A percentile compares a stretch with the other conserved stretches of the same genome.
Evolutionary conservation across 2,329 filamentous ascomycete species (phyloP).

Genomic region (Atkinsonella hypoxylon): DNA sequence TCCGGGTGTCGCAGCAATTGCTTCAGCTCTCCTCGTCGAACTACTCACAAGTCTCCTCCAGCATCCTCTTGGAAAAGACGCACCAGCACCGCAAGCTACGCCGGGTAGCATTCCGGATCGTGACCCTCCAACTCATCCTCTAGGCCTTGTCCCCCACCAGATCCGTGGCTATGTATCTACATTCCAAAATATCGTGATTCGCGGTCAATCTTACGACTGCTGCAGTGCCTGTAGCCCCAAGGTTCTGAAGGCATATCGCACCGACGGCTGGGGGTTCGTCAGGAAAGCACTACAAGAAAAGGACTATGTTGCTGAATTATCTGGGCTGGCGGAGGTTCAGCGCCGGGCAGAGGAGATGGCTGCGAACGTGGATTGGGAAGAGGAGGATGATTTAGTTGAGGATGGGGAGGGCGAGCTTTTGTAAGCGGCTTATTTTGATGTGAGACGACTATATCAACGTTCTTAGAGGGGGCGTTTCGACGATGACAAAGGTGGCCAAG

Average conservation of each 20-base stretch:
- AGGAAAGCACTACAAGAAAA: constrained; percentile 61
- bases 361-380: constrained; percentile 48
- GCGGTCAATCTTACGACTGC: constrained; percentile 63
- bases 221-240: constrained; percentile 69
- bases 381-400: constrained; percentile 37
- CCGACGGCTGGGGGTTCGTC: constrained; percentile 65
- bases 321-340: constrained; percentile 62
- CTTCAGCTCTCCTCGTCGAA: constrained; percentile 83
- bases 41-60: constrained; percentile 79
- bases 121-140: constrained; percentile 45
- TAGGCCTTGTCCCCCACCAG: constrained; percentile 66
- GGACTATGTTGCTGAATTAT: constrained; percentile 68
- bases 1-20: constrained; percentile 83
- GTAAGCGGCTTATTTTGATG: constrained; percentile 10
- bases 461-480: not conserved
- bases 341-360: constrained; percentile 40
- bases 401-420: constrained; percentile 45
- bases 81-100: constrained; percentile 40
- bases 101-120: constrained; percentile 34
- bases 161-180: constrained; percentile 66
- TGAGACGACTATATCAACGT: not conserved
- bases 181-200: constrained; percentile 63
- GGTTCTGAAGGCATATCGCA: constrained; percentile 55
- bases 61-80: constrained; percentile 59
- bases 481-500: not conserved